Evolutionary conservation across 2,329 filamentous ascomycete species (phyloP), one percentile per base, ranked within the genome.

Genomic region (Balansia obtecta): DNA sequence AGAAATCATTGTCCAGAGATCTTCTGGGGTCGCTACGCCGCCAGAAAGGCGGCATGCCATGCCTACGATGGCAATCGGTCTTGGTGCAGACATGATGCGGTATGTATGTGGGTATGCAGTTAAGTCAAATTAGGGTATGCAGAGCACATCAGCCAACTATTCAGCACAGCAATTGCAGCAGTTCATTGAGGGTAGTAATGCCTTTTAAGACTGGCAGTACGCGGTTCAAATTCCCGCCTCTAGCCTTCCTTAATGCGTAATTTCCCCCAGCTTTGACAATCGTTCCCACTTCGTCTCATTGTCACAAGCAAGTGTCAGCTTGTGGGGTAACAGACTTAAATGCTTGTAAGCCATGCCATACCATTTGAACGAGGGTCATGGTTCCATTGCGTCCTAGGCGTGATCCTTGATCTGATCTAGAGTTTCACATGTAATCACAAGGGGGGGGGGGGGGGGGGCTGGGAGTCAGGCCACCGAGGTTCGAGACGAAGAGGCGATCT

Each of bases 41-140:
- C 57, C 57, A 8, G 57, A 53, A 8, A 58, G 54, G n/a, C 54
- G 55, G 44, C 57, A 58, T 2, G 57, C 53, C 51, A 58, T 56
- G 6, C 57, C 57, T 34, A 58, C 53, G 40, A 60, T 48, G 44
- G 57, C 57, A 27, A 60, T 54, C 4, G 47, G 46, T n/a, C 47
- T 22, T 4, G 45, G 34, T 33, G 42, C 16, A 46, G 47, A n/a
- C 51, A 52, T 52, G 18, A 33, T 47, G 20, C 7, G 41, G 12
- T 16, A 32, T 37, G 40, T 20, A 27, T 3, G 0, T 27, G 27
- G 27, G 27, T 27, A 27, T 27, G 4, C 27, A 27, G 27, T 27
- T 1, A 27, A 27, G 27, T 7, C 4, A 27, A 27, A 27, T 27
- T 27, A 22, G 27, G 27, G 27, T 18, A 16, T 40, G 5, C 38